Evolutionary conservation across 2,329 filamentous ascomycete species (phyloP), one percentile per base, ranked within the genome.

Genomic region (Aspergillus clavatus): DNA sequence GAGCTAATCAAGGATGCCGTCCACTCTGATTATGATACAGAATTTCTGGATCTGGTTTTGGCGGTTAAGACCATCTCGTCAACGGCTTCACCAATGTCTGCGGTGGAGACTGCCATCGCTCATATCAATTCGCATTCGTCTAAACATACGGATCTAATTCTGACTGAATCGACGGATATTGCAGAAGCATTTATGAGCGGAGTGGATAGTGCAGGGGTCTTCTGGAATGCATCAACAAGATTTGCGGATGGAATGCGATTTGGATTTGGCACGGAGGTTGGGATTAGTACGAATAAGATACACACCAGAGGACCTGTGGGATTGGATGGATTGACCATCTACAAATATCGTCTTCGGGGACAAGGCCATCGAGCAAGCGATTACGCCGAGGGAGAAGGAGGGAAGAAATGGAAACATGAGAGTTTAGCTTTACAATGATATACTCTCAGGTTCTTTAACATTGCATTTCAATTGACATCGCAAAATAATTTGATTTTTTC

Each of bases 281-380:
- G 93, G 43, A 97, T 98, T 70, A 94, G 87, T 72, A 98, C 93
- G 40, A 98, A 96, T 75, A 98, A 97, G 75, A 95, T 98, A 53
- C 93, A 98, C 66, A 87, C 88, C 1, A 77, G 93, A 40, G 93
- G 93, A 0, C 93, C 93, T 0, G 93, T 98, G 5, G 93, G 93
- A 1, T 73, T 98, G 42, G 93, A 97, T 62, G 93, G 93, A 0
- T 70, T 98, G 66, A 95, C 89, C 65, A 97, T 97, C 51, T 96
- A 98, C 73, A 96, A 96, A 75, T 98, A 96, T 75, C 82, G 93
- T 68, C 78, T 98, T 52, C 76, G 86, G 28, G 93, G 91, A 0
- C 74, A 80, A 47, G 93, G 90, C 7, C 93, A 98, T 55, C 76
- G 83, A n/a, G 88, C 87, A 18, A 79, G 79, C 0, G 82, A 81